phyloP scores from a whole-genome alignment of 371 early-diverging fungal species.

The Mortierella sp. region DNA sequence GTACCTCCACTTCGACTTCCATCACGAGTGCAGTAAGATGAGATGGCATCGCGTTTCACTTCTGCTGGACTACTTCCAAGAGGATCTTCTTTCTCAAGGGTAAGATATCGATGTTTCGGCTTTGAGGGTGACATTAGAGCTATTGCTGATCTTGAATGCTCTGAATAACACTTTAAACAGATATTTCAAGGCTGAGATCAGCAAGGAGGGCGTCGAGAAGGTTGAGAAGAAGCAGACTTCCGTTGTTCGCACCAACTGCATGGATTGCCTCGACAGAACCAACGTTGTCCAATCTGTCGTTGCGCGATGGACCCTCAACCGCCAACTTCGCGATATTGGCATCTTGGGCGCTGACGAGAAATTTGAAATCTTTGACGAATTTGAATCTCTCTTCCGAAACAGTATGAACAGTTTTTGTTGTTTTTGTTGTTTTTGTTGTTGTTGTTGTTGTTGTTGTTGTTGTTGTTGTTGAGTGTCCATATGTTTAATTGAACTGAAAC shows the following conservation, averaged over 20 bases:
- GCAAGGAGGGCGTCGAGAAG: constrained; percentile 22
- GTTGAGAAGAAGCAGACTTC: constrained; percentile 76
- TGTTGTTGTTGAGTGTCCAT: not conserved
- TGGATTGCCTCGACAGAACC: constrained; percentile 99
- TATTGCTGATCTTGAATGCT: constrained; percentile 39
- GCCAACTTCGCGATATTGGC: constrained; percentile 75
- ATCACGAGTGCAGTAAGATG: constrained; percentile 95
- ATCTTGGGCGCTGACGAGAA: constrained; percentile 67
- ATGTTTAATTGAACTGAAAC: not conserved
- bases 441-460: constrained; percentile 39
- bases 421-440: constrained; percentile 47
- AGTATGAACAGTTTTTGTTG: not conserved
- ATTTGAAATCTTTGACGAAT: constrained; percentile 43
- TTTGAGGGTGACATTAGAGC: constrained; percentile 68
- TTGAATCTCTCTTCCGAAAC: constrained; percentile 53
- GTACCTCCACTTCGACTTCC: constrained; percentile 97
- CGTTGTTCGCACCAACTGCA: constrained; percentile 98
- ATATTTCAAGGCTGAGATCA: constrained; percentile 39
- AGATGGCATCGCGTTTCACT: constrained; percentile 85
- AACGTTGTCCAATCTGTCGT: constrained; percentile 97
- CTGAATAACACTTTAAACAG: constrained; percentile 49
- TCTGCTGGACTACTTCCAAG: constrained; percentile 80
- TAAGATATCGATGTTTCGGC: constrained; percentile 66
- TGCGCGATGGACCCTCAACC: constrained; percentile 77
- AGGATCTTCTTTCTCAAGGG: constrained; percentile 59